Base-by-base conservation (phyloP, 306 rosid species). In the Coriaria nepalensis region DNA sequence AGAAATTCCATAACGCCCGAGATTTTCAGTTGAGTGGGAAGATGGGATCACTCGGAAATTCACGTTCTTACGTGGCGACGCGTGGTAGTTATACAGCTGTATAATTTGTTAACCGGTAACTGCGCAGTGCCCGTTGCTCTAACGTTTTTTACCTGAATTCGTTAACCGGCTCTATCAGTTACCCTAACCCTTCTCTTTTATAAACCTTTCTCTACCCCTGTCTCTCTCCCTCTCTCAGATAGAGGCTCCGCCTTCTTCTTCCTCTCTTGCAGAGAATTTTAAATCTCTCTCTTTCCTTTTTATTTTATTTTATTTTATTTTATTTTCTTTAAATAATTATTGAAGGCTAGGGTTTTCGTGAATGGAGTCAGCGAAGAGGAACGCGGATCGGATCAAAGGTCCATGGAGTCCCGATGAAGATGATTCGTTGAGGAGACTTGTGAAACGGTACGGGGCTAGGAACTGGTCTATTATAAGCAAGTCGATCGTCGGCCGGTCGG, bases 371-470 rank as follows among this genome's bases (percentile, higher is more conserved):
- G 14, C 5, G 32, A 44, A 55, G 66, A 29, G 38, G n/a, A 62
- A 49, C 1, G 32, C 40, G 58, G 79, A 75, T 63, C 71, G 65
- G 53, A 77, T 75, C 4, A 72, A 69, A 42, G 87, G 87, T 0
- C 75, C 73, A 35, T 75, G 79, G 82, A 79, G 75, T 37, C 79
- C 64, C 0, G 79, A 79, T 4, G 87, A 79, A 35, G 82, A 79
- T 51, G 71, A 72, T 45, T 7, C 51, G 46, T 52, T 79, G 37
- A 53, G 53, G 44, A 44, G 38, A 47, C 66, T 72, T 4, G 79
- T 79, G 35, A 37, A 56, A 35, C 64, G n/a, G 2, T 44, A 69
- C 47, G 77, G 73, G 12, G 57, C 87, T 36, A 64, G 79, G 56
- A 79, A 72, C 53, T 75, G 79, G 82, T 63, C 79, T 1, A 2